Percentiles rank a stretch among this genome's conserved stretches.
phyloP scores from a whole-genome alignment of 148 eudicot genomes.

The Rhododendron ferrugineum region DNA sequence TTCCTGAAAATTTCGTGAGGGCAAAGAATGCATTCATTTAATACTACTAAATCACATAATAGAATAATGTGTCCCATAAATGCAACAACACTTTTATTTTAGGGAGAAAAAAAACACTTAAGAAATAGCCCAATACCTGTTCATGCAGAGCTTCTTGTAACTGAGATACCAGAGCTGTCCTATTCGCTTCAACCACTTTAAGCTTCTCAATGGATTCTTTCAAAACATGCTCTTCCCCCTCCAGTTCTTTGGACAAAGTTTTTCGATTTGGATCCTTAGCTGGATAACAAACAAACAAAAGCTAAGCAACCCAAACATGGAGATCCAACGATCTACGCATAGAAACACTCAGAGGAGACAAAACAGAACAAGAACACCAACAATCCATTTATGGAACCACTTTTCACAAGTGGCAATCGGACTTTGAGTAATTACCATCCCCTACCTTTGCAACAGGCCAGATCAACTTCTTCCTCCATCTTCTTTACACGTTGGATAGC shows the following conservation, averaged over 20 bases:
- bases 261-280: conserved; percentile 77
- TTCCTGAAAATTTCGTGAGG: conserved; percentile 44
- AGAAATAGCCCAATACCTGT: conserved; percentile 46
- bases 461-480: conserved; percentile 75
- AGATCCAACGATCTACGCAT: conserved; percentile 5
- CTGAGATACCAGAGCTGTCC: conserved; percentile 63
- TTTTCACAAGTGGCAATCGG: background rate
- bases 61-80: background rate
- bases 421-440: background rate
- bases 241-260: conserved; percentile 59
- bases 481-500: conserved; percentile 64
- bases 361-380: background rate
- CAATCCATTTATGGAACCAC: background rate
- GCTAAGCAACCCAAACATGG: conserved; percentile 10
- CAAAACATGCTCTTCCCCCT: conserved; percentile 61
- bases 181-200: conserved; percentile 70
- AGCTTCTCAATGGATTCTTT: conserved; percentile 72
- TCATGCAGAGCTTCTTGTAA: conserved; percentile 73
- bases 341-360: background rate
- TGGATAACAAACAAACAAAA: conserved; percentile 29
- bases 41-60: background rate
- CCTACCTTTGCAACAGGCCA: conserved; percentile 72
- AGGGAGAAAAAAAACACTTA: background rate
- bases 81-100: background rate
- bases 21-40: background rate